Percentiles rank a stretch among this genome's conserved stretches.
These are phyloP conservation scores for Diaporthe sp. DNA, from an alignment of 2,329 filamentous ascomycete species.

Conservation along the genomic window DNA sequence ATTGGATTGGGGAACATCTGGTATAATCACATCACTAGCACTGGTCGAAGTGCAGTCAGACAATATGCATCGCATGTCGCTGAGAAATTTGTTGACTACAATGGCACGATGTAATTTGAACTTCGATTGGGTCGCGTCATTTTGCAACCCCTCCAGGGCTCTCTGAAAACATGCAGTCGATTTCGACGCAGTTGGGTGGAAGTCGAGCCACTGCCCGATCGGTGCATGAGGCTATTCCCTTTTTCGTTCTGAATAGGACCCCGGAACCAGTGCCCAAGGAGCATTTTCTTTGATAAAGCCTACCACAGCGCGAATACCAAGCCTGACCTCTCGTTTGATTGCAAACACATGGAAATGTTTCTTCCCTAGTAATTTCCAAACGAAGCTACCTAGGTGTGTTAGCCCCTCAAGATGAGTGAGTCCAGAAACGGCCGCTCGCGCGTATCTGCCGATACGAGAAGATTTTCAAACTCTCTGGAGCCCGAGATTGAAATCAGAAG, in stretches of 20 bases:
- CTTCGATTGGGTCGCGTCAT: background rate
- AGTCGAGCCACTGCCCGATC: background rate
- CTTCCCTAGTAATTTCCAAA: too few relatives aligned
- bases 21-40: too few relatives aligned
- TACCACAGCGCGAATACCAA: background rate
- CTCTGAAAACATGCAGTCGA: constrained; percentile 8
- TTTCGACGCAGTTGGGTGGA: background rate
- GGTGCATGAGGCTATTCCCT: constrained; percentile 36
- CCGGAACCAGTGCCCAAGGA: constrained; percentile 16
- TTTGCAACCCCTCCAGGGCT: background rate
- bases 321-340: background rate
- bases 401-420: background rate
- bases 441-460: background rate
- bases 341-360: background rate
- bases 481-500: background rate
- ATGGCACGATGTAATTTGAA: background rate
- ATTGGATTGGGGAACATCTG: too few relatives aligned
- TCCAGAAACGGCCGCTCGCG: too few relatives aligned
- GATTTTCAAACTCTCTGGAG: rapidly evolving
- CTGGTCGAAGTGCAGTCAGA: background rate
- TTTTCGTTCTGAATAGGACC: constrained; percentile 39
- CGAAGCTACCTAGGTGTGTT: background rate
- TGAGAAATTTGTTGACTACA: background rate
- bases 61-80: background rate
- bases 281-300: background rate